Evolutionary conservation across 2,329 filamentous ascomycete genomes (phyloP).

Genomic region (Pseudocercospora macadamiae): DNA sequence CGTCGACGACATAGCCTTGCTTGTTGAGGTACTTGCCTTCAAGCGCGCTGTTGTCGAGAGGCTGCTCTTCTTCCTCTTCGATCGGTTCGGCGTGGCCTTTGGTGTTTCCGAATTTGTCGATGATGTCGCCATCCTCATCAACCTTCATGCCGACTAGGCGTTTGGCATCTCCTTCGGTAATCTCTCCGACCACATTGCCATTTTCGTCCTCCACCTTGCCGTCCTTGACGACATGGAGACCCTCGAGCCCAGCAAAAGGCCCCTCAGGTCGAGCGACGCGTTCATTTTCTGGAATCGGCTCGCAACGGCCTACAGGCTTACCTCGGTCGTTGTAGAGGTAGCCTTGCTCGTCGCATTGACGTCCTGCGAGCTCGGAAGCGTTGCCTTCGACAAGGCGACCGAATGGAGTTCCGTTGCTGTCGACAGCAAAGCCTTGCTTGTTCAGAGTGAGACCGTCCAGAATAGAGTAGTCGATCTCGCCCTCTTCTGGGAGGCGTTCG

Average conservation of each 20-base stretch:
- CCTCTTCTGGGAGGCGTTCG: constrained; percentile 51
- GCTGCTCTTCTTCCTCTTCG: constrained; percentile 42
- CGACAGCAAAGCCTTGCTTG: constrained; percentile 63
- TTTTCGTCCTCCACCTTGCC: constrained; percentile 76
- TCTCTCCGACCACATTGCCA: constrained; percentile 73
- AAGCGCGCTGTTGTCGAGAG: constrained; percentile 55
- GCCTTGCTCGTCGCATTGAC: constrained; percentile 59
- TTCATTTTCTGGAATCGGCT: constrained; percentile 61
- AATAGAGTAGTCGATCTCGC: constrained; percentile 53
- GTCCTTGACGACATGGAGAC: constrained; percentile 68
- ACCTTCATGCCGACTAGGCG: constrained; percentile 72
- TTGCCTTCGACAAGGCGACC: constrained; percentile 61
- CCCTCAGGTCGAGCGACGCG: constrained; percentile 63
- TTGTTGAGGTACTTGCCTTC: constrained; percentile 61
- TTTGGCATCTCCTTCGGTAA: constrained; percentile 72
- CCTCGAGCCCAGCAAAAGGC: constrained; percentile 69
- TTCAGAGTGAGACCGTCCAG: constrained; percentile 59
- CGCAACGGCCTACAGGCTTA: constrained; percentile 60
- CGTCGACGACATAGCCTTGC: constrained; percentile 58
- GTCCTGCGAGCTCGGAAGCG: constrained; percentile 59
- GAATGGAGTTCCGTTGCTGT: constrained; percentile 57
- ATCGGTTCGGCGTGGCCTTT: constrained; percentile 62
- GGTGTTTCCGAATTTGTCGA: constrained; percentile 71
- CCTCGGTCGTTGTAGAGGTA: constrained; percentile 60
- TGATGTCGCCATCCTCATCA: constrained; percentile 80